Base-by-base conservation (phyloP, 73 alveolate genomes). In the Paramecium caudatum region DNA sequence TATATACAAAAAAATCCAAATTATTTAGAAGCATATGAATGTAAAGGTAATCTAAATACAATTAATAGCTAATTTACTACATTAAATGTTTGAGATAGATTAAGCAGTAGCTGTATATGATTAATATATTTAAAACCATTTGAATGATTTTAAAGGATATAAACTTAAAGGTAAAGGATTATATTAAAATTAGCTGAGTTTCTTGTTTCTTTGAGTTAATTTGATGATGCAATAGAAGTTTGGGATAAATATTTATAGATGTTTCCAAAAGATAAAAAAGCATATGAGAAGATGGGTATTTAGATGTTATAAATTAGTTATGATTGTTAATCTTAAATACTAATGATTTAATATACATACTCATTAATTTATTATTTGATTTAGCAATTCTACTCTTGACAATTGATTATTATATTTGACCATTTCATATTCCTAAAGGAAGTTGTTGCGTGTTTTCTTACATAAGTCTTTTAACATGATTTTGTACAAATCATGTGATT, bases 171-270 rank as follows among this genome's bases (percentile, higher is more conserved):
- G 80, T 55, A 23, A 55, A 50, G 30, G 8, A 23, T 21, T 19
- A 23, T 55, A 27, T 55, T 27, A 6, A 5, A 55, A 27, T 10
- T 10, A 55, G 80, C 80, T 55, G 80, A 55, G 23, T 55, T 55
- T 55, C 80, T 55, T 55, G 80, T 55, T 5, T 16, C 80, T 23
- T 55, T 55, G 80, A 55, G 12, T 55, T 55, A 55, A 23, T 55
- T 55, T 55, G 80, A 55, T 55, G 80, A 55, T 55, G 80, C 80
- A 17, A 55, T 55, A 55, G 80, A 55, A 8, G 80, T 55, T 55
- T 55, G 80, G 80, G 80, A 55, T 27, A 23, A 23, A 23, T 55
- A 55, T 23, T 55, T 55, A 25, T 7, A 55, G 30, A 27, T 55
- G 7, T 55, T 55, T 55, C 80, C 80, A 27, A 55, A 55, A 27